Evolutionary conservation across 495 filamentous ascomycete species (phyloP).

Genomic region (Penicillium coffeae): DNA sequence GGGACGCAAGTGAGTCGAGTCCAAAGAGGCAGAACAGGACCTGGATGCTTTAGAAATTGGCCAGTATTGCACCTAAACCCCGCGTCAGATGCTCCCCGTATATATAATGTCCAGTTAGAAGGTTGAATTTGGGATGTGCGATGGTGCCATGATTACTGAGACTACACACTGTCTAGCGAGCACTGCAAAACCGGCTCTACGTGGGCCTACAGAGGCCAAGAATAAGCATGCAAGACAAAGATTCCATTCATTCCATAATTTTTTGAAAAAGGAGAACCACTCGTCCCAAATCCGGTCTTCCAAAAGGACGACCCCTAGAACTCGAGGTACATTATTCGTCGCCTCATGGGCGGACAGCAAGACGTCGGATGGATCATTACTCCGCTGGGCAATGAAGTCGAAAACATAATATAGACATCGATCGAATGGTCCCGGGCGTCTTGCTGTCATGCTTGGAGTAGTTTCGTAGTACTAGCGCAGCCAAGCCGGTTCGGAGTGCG

Average conservation of each 20-base stretch:
- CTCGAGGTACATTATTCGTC: background rate
- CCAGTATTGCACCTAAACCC: too few species aligned
- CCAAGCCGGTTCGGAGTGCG: slow-evolving; percentile 13
- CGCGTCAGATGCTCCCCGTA: too few species aligned
- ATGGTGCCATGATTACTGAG: background rate
- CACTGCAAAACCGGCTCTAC: background rate
- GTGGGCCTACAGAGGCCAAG: background rate
- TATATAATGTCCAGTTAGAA: too few species aligned
- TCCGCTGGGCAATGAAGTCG: background rate
- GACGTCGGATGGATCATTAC: slow-evolving; percentile 1
- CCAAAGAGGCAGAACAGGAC: too few species aligned
- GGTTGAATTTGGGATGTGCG: too few species aligned
- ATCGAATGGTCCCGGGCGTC: slow-evolving; percentile 1
- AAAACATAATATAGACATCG: background rate
- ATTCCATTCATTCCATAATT: slow-evolving; percentile 31
- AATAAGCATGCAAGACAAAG: slow-evolving; percentile 17
- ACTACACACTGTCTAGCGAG: background rate
- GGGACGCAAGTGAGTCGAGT: too few species aligned
- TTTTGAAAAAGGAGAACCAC: slow-evolving; percentile 24
- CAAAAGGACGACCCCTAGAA: background rate
- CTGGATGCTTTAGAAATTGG: too few species aligned
- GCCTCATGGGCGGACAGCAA: background rate
- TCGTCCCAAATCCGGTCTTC: slow-evolving; percentile 9
- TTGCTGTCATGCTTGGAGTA: slow-evolving; percentile 8
- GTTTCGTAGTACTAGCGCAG: slow-evolving; percentile 25